phyloP scores from a whole-genome alignment of 1,284 basidiomycete genomes.

The Neolentinus lepideus region DNA sequence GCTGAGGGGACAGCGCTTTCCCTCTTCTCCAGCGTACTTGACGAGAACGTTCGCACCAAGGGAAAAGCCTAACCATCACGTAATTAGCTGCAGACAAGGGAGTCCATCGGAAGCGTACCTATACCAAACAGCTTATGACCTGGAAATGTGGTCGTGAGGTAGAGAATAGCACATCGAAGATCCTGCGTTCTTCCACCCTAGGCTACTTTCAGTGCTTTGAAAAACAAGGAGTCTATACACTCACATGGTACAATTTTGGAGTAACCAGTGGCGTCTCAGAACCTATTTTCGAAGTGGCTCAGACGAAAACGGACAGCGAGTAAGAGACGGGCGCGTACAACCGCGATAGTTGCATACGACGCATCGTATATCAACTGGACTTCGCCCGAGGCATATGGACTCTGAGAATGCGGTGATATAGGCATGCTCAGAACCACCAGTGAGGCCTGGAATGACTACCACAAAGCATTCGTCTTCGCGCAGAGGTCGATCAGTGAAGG shows the following conservation, averaged over 20 bases:
- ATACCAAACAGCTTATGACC: conserved; percentile 15
- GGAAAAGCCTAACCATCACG: conserved; percentile 17
- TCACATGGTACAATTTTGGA: conserved; percentile 20
- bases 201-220: not conserved
- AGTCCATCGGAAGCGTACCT: conserved; percentile 7
- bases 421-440: conserved; percentile 22
- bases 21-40: conserved; percentile 21
- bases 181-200: conserved; percentile 23
- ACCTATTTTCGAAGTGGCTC: no score
- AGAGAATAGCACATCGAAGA: conserved; percentile 16
- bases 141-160: conserved; percentile 18
- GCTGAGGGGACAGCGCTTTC: conserved; percentile 17
- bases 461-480: conserved; percentile 13
- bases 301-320: no score
- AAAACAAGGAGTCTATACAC: conserved; percentile 6
- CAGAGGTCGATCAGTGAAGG: conserved; percentile 10
- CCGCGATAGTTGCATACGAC: conserved; percentile 22
- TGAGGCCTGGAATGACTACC: conserved; percentile 21
- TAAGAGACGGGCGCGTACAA: conserved; percentile 9
- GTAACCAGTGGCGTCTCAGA: conserved; percentile 17
- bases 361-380: conserved; percentile 13
- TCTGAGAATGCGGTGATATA: conserved; percentile 19
- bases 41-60: conserved; percentile 21
- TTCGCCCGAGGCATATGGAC: conserved; percentile 7
- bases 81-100: not conserved